Conservation (phyloP, 768 basidiomycete species). For the Hortiboletus flavorubellus region DNA sequence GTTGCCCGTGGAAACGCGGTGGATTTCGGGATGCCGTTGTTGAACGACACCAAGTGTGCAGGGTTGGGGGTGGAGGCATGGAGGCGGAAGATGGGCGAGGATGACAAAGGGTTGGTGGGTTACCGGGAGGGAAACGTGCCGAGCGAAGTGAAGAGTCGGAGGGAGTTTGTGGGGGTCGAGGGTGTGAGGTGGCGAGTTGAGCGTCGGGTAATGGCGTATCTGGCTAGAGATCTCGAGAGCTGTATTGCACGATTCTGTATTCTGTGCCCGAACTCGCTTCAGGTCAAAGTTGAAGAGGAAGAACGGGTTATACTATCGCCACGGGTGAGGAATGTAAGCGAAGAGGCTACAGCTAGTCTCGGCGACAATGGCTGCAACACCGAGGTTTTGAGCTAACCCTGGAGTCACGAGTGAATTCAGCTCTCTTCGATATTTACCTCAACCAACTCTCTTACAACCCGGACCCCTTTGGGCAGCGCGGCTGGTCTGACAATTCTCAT, state of each 20-base stretch:
- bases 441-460: too few species aligned
- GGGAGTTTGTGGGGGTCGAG: constrained; percentile 80
- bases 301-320: neutral
- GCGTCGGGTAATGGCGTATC: constrained; percentile 4
- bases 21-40: constrained; percentile 88
- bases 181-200: constrained; percentile 38
- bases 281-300: neutral
- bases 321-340: too few species aligned
- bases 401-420: too few species aligned
- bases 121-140: constrained; percentile 90
- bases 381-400: too few species aligned
- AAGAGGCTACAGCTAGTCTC: too few species aligned
- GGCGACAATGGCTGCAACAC: too few species aligned
- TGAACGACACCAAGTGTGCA: constrained; percentile 89
- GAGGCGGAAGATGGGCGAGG: constrained; percentile 76
- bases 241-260: too few species aligned
- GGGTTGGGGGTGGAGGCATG: constrained; percentile 88
- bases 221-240: too few species aligned
- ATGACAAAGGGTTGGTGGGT: constrained; percentile 54
- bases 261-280: neutral
- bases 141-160: constrained; percentile 88
- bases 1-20: constrained; percentile 95
- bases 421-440: too few species aligned
- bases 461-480: too few species aligned
- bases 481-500: too few species aligned